phyloP scores from a whole-genome alignment of 2,329 filamentous ascomycete species.

The Colletotrichum lentis region DNA sequence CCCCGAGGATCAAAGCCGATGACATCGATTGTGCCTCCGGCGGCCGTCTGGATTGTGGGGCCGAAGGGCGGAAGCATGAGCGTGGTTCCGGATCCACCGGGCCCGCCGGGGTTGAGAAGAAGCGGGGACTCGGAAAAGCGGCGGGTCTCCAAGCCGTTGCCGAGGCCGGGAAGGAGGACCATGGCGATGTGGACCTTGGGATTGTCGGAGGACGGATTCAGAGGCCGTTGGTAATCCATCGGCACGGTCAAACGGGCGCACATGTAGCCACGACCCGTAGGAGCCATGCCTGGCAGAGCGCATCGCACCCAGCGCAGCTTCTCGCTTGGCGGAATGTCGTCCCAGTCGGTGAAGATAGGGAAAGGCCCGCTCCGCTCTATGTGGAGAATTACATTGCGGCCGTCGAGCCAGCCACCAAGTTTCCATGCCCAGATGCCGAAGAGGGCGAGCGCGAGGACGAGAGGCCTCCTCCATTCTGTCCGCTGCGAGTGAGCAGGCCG shows the following conservation, averaged over 20 bases:
- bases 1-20: constrained; percentile 60
- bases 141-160: constrained; percentile 44
- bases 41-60: constrained; percentile 45
- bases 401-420: constrained; percentile 16
- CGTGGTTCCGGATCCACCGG: constrained; percentile 53
- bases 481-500: constrained; percentile 1
- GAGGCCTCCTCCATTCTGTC: constrained; percentile 19
- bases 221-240: constrained; percentile 56
- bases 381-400: constrained; percentile 15
- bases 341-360: constrained; percentile 35
- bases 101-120: constrained; percentile 57
- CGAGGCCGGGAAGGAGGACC: constrained; percentile 46
- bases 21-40: constrained; percentile 54
- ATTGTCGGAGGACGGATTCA: constrained; percentile 47
- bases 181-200: constrained; percentile 52
- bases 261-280: constrained; percentile 40
- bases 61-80: constrained; percentile 44
- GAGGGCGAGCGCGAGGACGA: constrained; percentile 21
- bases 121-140: constrained; percentile 51
- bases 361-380: background rate
- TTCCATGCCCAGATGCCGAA: constrained; percentile 27
- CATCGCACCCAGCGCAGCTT: constrained; percentile 57
- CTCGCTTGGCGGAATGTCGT: constrained; percentile 54
- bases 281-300: constrained; percentile 43
- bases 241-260: constrained; percentile 58